These are phyloP conservation scores for Alternaria novae-zelandiae DNA, from an alignment of 2,329 filamentous ascomycete species.

Conservation along the genomic window DNA sequence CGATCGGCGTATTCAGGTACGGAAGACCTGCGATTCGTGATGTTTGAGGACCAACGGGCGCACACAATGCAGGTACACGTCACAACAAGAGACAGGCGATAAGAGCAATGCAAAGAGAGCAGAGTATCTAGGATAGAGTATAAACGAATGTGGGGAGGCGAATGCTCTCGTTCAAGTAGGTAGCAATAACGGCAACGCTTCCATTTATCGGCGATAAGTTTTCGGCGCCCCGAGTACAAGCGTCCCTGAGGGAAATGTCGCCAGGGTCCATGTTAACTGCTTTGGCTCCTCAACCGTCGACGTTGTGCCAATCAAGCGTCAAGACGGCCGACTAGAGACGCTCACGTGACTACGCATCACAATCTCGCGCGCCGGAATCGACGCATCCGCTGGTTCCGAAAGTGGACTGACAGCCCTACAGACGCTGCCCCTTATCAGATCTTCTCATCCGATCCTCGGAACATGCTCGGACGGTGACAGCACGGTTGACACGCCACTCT, in stretches of 20 bases:
- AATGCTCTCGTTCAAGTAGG: constrained; percentile 9
- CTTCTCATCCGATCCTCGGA: constrained; percentile 19
- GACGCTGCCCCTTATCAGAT: constrained; percentile 17
- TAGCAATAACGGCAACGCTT: constrained; percentile 7
- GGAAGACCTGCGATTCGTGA: constrained; percentile 25
- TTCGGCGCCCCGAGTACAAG: constrained; percentile 10
- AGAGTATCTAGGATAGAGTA: background rate
- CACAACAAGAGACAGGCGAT: background rate
- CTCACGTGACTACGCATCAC: constrained; percentile 10
- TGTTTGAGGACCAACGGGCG: constrained; percentile 3
- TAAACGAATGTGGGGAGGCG: constrained; percentile 10
- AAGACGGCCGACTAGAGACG: background rate
- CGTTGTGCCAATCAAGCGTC: constrained; percentile 11
- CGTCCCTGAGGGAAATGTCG: background rate
- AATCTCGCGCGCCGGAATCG: constrained; percentile 10
- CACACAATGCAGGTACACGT: constrained; percentile 1
- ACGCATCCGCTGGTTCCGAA: constrained; percentile 6
- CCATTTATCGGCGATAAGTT: constrained; percentile 17
- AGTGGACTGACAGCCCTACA: constrained; percentile 23
- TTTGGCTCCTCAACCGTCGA: background rate
- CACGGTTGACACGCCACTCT: constrained; percentile 15
- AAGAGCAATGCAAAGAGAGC: background rate
- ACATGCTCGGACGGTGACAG: constrained; percentile 12
- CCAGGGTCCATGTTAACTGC: constrained; percentile 1
- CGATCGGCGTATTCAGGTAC: constrained; percentile 25